phyloP scores from a whole-genome alignment of 257 asterid genomes.

The Solanum bulbocastanum region DNA sequence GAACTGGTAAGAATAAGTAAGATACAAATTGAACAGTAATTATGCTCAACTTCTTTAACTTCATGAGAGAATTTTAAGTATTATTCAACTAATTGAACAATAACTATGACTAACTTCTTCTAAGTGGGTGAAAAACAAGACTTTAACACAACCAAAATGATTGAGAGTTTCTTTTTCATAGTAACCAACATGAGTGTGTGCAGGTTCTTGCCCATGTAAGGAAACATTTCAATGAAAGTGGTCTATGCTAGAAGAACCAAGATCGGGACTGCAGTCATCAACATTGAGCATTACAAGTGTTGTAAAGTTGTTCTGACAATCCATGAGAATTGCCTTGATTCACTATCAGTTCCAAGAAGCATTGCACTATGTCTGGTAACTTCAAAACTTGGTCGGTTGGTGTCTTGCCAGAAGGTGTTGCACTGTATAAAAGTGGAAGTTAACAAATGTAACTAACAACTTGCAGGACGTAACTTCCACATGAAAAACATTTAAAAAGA shows the following conservation, averaged over 20 bases:
- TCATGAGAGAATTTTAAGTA: not conserved
- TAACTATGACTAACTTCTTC: not conserved
- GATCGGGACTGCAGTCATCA: slow-evolving; percentile 46
- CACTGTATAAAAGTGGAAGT: slow-evolving; percentile 13
- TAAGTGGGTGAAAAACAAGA: not conserved
- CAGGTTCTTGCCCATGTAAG: slow-evolving; percentile 74
- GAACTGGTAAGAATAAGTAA: not conserved
- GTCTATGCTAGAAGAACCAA: slow-evolving; percentile 60
- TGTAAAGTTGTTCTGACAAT: slow-evolving; percentile 51
- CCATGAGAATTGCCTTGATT: slow-evolving; percentile 41
- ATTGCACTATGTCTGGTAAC: slow-evolving; percentile 65
- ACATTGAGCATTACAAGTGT: slow-evolving; percentile 59
- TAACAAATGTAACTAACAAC: not conserved
- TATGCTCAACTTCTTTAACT: not conserved
- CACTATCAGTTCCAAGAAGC: slow-evolving; percentile 58
- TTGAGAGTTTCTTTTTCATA: slow-evolving; percentile 41
- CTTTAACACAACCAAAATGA: slow-evolving; percentile 1
- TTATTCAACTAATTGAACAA: not conserved
- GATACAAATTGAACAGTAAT: not conserved
- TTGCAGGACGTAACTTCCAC: not conserved
- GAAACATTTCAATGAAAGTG: slow-evolving; percentile 49
- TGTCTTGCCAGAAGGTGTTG: slow-evolving; percentile 39
- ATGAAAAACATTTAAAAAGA: not conserved
- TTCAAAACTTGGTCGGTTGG: slow-evolving; percentile 70
- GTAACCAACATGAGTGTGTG: slow-evolving; percentile 71